Percentiles rank a stretch among this genome's conserved stretches.
Conservation (phyloP, 2,329 filamentous ascomycete genomes). For the Aspergillus japonicus region DNA sequence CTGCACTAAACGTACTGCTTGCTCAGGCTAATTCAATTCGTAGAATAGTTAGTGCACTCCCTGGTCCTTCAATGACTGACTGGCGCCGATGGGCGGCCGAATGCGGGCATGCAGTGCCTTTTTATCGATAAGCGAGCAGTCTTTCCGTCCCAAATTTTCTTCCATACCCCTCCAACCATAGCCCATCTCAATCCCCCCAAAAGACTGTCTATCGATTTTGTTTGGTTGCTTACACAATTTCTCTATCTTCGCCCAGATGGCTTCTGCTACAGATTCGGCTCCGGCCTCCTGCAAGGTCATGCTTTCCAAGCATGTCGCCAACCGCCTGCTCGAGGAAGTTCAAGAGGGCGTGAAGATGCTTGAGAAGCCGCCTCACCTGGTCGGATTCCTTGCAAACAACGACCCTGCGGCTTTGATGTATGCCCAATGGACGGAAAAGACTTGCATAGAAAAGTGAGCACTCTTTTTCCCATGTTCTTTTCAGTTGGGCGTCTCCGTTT, state of each 20-base stretch:
- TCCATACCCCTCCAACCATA: constrained; percentile 21
- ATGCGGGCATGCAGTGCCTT: constrained; percentile 25
- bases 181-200: not conserved
- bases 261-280: constrained; percentile 28
- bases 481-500: constrained; percentile 13
- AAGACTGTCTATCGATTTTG: constrained; percentile 4
- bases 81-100: constrained; percentile 21
- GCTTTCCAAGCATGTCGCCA: constrained; percentile 82
- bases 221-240: constrained; percentile 7
- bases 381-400: constrained; percentile 87
- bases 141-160: constrained; percentile 30
- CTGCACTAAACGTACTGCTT: not conserved
- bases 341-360: constrained; percentile 71
- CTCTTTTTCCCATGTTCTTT: constrained; percentile 16
- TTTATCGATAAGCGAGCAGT: constrained; percentile 42
- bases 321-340: constrained; percentile 75
- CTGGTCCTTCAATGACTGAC: not conserved
- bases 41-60: not conserved
- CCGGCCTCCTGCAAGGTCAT: constrained; percentile 79
- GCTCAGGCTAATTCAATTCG: not conserved
- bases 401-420: constrained; percentile 92
- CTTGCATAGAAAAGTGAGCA: constrained; percentile 88
- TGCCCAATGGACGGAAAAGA: constrained; percentile 96
- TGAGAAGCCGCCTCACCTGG: constrained; percentile 71
- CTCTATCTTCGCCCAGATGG: constrained; percentile 26